Percentiles rank a stretch among this genome's conserved stretches.
Conservation (phyloP, 2,329 filamentous ascomycete genomes). For the Ophiostoma australiae region DNA sequence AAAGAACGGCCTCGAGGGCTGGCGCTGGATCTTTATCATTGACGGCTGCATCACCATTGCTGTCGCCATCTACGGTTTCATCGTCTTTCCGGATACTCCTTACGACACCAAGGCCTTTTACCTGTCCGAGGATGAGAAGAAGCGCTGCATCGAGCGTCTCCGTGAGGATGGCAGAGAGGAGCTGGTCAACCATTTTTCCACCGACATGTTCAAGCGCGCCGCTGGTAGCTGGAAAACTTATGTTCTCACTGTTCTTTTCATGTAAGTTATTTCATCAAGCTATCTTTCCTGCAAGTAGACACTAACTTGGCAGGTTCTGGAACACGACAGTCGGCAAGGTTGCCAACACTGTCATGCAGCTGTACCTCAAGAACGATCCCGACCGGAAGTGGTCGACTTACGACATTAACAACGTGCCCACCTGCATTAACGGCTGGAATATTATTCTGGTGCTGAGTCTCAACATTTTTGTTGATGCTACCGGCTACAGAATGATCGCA, state of each 20-base stretch:
- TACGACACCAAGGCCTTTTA: slow-evolving; percentile 36
- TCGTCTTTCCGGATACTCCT: slow-evolving; percentile 47
- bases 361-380: slow-evolving; percentile 31
- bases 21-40: slow-evolving; percentile 53
- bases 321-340: slow-evolving; percentile 21
- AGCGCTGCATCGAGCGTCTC: slow-evolving; percentile 39
- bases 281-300: not conserved
- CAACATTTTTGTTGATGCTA: slow-evolving; percentile 34
- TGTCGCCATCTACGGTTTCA: slow-evolving; percentile 47
- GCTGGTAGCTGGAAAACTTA: slow-evolving; percentile 31
- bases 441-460: slow-evolving; percentile 31
- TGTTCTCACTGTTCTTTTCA: slow-evolving; percentile 31
- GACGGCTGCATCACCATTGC: slow-evolving; percentile 47
- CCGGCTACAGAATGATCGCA: slow-evolving; percentile 34
- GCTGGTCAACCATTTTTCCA: slow-evolving; percentile 28
- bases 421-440: slow-evolving; percentile 33
- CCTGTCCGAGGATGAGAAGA: slow-evolving; percentile 34
- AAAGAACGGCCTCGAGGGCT: slow-evolving; percentile 42
- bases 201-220: slow-evolving; percentile 29
- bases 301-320: slow-evolving; percentile 20
- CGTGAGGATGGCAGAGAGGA: slow-evolving; percentile 31
- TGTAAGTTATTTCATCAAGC: slow-evolving; percentile 23
- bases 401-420: slow-evolving; percentile 33
- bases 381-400: slow-evolving; percentile 32
- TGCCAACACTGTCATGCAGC: slow-evolving; percentile 30